These are phyloP conservation scores for Dissophora globulifera DNA, from an alignment of 192 early-diverging fungal species.

Conservation along the genomic window DNA sequence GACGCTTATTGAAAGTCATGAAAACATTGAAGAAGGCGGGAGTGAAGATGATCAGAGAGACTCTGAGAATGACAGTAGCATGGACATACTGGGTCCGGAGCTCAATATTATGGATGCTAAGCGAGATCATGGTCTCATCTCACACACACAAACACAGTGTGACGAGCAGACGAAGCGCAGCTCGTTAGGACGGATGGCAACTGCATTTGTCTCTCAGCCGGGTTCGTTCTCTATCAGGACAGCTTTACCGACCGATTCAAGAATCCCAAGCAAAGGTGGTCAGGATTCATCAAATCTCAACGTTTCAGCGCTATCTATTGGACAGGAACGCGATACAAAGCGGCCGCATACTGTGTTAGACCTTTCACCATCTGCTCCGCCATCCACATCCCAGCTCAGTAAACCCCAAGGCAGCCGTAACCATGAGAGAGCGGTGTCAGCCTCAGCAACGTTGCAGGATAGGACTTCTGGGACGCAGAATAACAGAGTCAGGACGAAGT, in stretches of 20 bases:
- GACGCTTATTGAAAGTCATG: slow-evolving; percentile 14
- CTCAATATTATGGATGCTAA: background rate
- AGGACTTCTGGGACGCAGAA: background rate
- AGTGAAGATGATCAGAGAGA: background rate
- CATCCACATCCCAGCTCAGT: background rate
- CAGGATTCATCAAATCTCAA: background rate
- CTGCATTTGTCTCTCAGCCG: slow-evolving; percentile 36
- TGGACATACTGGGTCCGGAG: slow-evolving; percentile 13
- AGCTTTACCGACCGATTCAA: background rate
- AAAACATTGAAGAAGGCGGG: slow-evolving; percentile 7
- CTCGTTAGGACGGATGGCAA: slow-evolving; percentile 40
- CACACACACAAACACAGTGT: background rate
- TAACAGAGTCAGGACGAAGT: background rate
- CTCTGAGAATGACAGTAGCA: background rate
- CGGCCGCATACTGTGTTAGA: background rate
- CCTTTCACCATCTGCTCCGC: slow-evolving; percentile 11
- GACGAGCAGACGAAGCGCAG: slow-evolving; percentile 1
- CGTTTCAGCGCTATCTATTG: background rate
- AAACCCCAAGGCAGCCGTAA: background rate
- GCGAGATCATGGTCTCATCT: background rate
- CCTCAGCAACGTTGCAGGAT: slow-evolving; percentile 20
- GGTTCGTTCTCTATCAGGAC: slow-evolving; percentile 42
- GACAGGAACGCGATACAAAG: background rate
- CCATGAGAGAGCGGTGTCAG: slow-evolving; percentile 31
- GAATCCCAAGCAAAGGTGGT: background rate